These are phyloP conservation scores for Sordariomycetes sp. DNA, from an alignment of 2,329 filamentous ascomycete genomes.

Conservation along the genomic window DNA sequence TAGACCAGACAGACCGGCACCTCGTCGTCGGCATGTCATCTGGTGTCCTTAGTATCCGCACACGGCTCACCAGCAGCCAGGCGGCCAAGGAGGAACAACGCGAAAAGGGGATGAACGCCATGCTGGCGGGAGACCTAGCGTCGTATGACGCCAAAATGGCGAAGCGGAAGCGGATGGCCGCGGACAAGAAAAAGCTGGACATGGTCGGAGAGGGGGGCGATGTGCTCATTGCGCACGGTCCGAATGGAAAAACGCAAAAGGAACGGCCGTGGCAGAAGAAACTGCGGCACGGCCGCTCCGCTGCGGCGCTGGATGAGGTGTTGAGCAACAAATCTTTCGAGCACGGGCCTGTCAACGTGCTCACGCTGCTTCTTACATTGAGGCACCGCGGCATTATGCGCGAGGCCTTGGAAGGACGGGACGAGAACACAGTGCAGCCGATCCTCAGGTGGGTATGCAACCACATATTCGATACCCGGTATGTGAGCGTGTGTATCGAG, in stretches of 20 bases:
- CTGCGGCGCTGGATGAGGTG: conserved; percentile 67
- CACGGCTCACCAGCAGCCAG: conserved; percentile 74
- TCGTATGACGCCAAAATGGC: conserved; percentile 62
- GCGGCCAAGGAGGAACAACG: conserved; percentile 66
- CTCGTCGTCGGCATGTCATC: conserved; percentile 92
- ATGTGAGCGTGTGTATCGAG: conserved; percentile 73
- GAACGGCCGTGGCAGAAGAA: conserved; percentile 71
- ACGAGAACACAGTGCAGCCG: conserved; percentile 72
- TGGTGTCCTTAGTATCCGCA: conserved; percentile 82
- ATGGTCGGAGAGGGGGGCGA: conserved; percentile 77
- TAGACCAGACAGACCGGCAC: conserved; percentile 85
- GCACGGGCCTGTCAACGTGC: conserved; percentile 48
- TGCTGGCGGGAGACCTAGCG: conserved; percentile 68
- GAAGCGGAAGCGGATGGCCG: conserved; percentile 51
- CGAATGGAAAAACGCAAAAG: conserved; percentile 29
- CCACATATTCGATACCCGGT: conserved; percentile 73
- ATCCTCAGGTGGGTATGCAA: conserved; percentile 74
- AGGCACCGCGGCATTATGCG: conserved; percentile 80
- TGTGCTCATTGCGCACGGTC: conserved; percentile 73
- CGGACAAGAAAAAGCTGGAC: conserved; percentile 51
- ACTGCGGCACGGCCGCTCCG: conserved; percentile 69
- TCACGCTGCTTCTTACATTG: conserved; percentile 75
- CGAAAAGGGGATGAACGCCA: conserved; percentile 74
- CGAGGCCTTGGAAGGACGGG: conserved; percentile 67
- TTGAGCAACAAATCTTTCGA: conserved; percentile 43